Percentiles rank a stretch among this genome's conserved stretches.
These are phyloP conservation scores for Lolium rigidum DNA, from an alignment of 176 grass and related monocot species.

Conservation along the genomic window DNA sequence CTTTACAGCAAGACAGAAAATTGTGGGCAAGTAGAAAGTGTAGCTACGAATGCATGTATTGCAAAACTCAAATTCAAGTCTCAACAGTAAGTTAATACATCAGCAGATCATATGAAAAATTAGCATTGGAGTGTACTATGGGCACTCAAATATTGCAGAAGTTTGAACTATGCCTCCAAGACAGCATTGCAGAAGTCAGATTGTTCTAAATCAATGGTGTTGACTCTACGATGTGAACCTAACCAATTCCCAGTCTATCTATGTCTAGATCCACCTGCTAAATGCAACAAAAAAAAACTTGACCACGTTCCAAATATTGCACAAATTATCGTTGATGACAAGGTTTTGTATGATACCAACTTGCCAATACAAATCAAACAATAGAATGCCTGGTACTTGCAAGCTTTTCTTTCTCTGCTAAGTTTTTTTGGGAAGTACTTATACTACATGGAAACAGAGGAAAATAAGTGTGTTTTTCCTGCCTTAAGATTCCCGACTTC, in stretches of 20 bases:
- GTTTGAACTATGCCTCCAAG: not conserved
- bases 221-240: not conserved
- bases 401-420: not conserved
- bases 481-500: not conserved
- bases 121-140: not conserved
- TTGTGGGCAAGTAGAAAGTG: not conserved
- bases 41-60: not conserved
- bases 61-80: conserved; percentile 4
- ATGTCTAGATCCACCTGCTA: not conserved
- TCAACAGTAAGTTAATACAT: not conserved
- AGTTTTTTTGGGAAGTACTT: not conserved
- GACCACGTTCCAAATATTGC: not conserved
- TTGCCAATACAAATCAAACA: conserved; percentile 29
- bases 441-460: conserved; percentile 12
- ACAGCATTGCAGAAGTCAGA: not conserved
- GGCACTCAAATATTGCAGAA: not conserved
- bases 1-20: not conserved
- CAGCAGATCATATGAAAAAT: not conserved
- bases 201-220: not conserved
- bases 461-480: not conserved
- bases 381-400: not conserved
- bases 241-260: not conserved
- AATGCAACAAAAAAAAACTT: conserved; percentile 21
- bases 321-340: conserved; percentile 24
- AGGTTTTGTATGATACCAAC: not conserved